A percentile compares a stretch with the other conserved stretches of the same genome.
Conservation (phyloP, 208 protist genomes). For the Trypanosomatidae sp. region DNA sequence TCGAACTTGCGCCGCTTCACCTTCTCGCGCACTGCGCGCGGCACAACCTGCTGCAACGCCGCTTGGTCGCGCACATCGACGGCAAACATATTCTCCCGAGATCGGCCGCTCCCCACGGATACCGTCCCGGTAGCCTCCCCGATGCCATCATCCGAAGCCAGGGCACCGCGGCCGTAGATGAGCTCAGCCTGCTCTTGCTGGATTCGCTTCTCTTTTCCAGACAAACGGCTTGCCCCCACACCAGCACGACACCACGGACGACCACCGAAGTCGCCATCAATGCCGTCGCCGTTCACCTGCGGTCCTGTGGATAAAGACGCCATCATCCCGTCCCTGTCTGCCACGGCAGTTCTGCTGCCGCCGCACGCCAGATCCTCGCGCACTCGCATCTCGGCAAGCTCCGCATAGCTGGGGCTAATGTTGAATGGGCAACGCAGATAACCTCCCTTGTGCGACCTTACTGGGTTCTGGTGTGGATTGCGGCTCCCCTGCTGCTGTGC, state of each 20-base stretch:
- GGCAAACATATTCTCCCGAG: slow-evolving; percentile 31
- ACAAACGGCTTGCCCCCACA: slow-evolving; percentile 49
- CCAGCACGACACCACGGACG: slow-evolving; percentile 73
- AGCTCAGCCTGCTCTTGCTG: slow-evolving; percentile 66
- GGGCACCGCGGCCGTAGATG: slow-evolving; percentile 48
- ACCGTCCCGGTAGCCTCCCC: background rate
- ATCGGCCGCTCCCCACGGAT: background rate
- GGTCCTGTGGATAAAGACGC: background rate
- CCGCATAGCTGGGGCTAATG: slow-evolving; percentile 45
- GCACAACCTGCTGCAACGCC: slow-evolving; percentile 53
- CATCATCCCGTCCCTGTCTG: slow-evolving; percentile 20
- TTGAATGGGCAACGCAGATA: slow-evolving; percentile 78
- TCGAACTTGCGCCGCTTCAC: slow-evolving; percentile 20
- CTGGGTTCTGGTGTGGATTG: slow-evolving; percentile 33
- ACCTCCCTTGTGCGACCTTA: slow-evolving; percentile 58
- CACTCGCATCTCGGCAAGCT: slow-evolving; percentile 49
- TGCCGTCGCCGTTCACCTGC: slow-evolving; percentile 11
- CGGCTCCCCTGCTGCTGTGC: slow-evolving; percentile 20
- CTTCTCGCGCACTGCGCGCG: slow-evolving; percentile 37
- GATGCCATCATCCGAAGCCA: slow-evolving; percentile 18
- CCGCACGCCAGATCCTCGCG: slow-evolving; percentile 19
- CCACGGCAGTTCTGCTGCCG: slow-evolving; percentile 2
- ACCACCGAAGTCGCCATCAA: slow-evolving; percentile 19
- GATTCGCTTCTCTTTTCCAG: slow-evolving; percentile 46
- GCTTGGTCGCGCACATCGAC: slow-evolving; percentile 38